Percentiles rank a stretch among this genome's conserved stretches.
phyloP scores from a whole-genome alignment of 176 grass and related monocot genomes.

The Secale cereale region DNA sequence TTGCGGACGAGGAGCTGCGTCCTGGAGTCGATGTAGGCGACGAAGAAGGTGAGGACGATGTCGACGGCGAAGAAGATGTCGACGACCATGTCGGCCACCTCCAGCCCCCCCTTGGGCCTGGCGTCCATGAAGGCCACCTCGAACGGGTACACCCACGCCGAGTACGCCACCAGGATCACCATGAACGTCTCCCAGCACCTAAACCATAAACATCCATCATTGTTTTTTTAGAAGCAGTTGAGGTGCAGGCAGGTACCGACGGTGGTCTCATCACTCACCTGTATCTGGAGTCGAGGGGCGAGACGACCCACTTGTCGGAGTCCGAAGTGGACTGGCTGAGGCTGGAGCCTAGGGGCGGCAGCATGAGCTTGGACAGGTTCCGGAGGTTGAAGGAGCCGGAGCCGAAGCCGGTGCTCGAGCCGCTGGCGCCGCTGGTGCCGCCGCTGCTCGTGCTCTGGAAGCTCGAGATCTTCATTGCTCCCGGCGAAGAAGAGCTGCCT shows the following conservation, averaged over 20 bases:
- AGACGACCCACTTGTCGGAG: slow-evolving; percentile 42
- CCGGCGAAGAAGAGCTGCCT: background rate
- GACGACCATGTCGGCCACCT: slow-evolving; percentile 66
- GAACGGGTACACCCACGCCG: slow-evolving; percentile 97
- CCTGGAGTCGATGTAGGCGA: slow-evolving; percentile 83
- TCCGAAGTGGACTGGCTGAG: slow-evolving; percentile 34
- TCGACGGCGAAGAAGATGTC: slow-evolving; percentile 78
- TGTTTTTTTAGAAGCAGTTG: background rate
- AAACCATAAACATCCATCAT: background rate
- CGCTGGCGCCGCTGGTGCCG: background rate
- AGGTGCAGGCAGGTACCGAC: background rate
- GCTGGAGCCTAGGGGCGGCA: slow-evolving; percentile 68
- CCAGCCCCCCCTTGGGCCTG: slow-evolving; percentile 67
- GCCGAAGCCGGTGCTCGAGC: background rate
- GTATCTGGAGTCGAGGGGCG: slow-evolving; percentile 81
- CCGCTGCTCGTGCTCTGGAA: slow-evolving; percentile 10
- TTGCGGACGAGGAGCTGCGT: slow-evolving; percentile 78
- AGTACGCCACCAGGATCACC: slow-evolving; percentile 91
- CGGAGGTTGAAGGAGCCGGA: slow-evolving; percentile 58
- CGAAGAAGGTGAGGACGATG: slow-evolving; percentile 88
- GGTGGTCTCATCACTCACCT: slow-evolving; percentile 31
- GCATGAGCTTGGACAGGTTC: slow-evolving; percentile 75
- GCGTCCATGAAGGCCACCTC: slow-evolving; percentile 96
- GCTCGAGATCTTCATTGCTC: slow-evolving; percentile 37
- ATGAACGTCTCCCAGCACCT: slow-evolving; percentile 98